Base-by-base conservation (phyloP, 2,329 filamentous ascomycete species). In the Chrysoporthe deuterocubensis region DNA sequence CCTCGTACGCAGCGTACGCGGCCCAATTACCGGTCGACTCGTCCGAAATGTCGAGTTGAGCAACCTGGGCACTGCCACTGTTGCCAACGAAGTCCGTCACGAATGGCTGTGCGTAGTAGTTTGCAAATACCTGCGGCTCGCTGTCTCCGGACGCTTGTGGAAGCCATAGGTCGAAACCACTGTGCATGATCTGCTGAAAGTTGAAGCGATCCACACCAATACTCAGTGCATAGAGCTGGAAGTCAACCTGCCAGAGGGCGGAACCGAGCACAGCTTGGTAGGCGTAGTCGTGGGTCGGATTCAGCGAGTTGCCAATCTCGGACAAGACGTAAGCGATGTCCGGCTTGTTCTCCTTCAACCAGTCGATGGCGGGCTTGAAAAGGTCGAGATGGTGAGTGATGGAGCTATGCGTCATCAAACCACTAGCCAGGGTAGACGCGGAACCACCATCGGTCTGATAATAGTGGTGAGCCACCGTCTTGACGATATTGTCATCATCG, bases 131-230 rank as follows among this genome's bases (percentile, higher is more conserved):
- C 48, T 78, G 78, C 4, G 78, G 72, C 26, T 69, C 65, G 14
- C 71, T 40, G 8, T 73, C 74, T 1, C 73, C 74, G 44, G 76
- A 77, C 13, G 72, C 73, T 37, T 74, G 73, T 4, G 76, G 75
- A 3, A 77, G 70, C 76, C 76, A 78, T 9, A 78, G 48, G 63
- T 70, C 68, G 60, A 66, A 70, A 2, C 68, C 68, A 3, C 75
- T 72, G 69, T 76, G 77, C 78, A 79, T 78, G 65, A 78, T 77
- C 68, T 79, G 77, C 72, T 80, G 77, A 66, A 77, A 78, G 70
- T 80, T 76, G 72, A 80, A 77, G 18, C 78, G 74, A 9, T 71
- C 67, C 37, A 79, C 68, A 57, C 78, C 78, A n/a, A 79, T 73
- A 46, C 67, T 71, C 70, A 79, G 76, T 59, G 70, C 66, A 65